A percentile compares a stretch with the other conserved stretches of the same genome.
Conservation (phyloP, 768 basidiomycete species). For the Psilocybe subaeruginosa region DNA sequence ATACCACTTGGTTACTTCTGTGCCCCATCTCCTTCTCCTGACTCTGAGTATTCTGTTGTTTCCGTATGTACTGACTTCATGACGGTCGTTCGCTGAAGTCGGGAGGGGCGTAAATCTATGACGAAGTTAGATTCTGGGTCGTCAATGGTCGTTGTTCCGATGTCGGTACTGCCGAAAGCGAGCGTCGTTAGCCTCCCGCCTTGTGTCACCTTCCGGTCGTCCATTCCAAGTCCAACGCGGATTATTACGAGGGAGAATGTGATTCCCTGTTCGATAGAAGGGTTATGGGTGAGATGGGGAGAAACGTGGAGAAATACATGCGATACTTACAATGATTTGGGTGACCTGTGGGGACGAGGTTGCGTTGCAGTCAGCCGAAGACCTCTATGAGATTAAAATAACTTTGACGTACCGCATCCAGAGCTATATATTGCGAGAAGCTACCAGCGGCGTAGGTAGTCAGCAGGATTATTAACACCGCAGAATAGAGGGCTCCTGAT, state of each 20-base stretch:
- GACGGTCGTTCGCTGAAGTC: too few relatives aligned
- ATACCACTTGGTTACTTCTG: too few relatives aligned
- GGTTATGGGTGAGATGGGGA: neutral
- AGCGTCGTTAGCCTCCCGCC: too few relatives aligned
- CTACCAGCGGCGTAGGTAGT: slow-evolving; percentile 11
- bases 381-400: neutral
- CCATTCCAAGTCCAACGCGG: neutral
- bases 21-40: too few relatives aligned
- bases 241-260: slow-evolving; percentile 1
- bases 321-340: slow-evolving; percentile 9
- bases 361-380: too few relatives aligned
- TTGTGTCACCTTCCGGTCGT: too few relatives aligned
- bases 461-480: slow-evolving; percentile 8
- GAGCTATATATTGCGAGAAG: slow-evolving; percentile 12
- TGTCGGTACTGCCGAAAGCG: too few relatives aligned
- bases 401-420: slow-evolving; percentile 11
- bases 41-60: too few relatives aligned
- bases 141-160: too few relatives aligned
- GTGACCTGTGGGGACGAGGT: neutral
- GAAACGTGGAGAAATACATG: neutral
- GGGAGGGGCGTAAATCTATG: too few relatives aligned
- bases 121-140: too few relatives aligned
- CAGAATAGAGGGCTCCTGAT: slow-evolving; percentile 16
- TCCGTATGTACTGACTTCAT: too few relatives aligned
- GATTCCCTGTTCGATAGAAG: neutral